These are phyloP conservation scores for Malus fusca DNA, from an alignment of 306 rosid genomes.

Conservation along the genomic window DNA sequence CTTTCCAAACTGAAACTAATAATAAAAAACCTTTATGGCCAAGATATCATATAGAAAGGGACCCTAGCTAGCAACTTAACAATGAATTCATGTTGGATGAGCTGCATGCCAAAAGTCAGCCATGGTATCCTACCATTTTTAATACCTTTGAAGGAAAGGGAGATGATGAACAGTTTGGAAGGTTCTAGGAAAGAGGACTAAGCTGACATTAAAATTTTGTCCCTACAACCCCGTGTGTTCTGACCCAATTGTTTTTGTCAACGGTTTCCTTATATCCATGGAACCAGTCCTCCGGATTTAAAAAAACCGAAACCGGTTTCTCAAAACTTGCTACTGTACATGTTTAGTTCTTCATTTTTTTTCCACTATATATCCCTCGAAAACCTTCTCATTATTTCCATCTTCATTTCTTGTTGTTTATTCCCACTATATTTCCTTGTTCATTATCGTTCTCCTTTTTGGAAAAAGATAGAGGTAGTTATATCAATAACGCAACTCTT, in stretches of 20 bases:
- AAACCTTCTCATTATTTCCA: neutral
- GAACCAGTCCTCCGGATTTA: constrained; percentile 19
- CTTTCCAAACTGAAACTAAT: neutral
- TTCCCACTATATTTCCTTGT: neutral
- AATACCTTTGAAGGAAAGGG: neutral
- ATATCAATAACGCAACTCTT: neutral
- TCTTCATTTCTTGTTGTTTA: neutral
- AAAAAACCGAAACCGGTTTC: constrained; percentile 29
- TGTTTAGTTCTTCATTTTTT: neutral
- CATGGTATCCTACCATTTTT: constrained; percentile 9
- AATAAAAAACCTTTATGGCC: neutral
- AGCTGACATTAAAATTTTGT: constrained; percentile 4
- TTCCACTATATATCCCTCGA: constrained; percentile 2
- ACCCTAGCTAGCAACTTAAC: neutral
- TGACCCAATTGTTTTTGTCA: constrained; percentile 42
- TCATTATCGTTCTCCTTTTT: neutral
- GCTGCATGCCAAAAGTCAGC: constrained; percentile 36
- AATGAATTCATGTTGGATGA: neutral
- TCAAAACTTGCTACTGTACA: constrained; percentile 39
- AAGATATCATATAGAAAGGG: neutral
- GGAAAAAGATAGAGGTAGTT: neutral
- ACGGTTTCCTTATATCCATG: constrained; percentile 13
- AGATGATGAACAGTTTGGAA: neutral
- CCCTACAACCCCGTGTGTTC: constrained; percentile 10
- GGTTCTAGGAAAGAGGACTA: constrained; percentile 32